Conservation (phyloP, 176 grass and related monocot genomes). For the Oryza coarctata region DNA sequence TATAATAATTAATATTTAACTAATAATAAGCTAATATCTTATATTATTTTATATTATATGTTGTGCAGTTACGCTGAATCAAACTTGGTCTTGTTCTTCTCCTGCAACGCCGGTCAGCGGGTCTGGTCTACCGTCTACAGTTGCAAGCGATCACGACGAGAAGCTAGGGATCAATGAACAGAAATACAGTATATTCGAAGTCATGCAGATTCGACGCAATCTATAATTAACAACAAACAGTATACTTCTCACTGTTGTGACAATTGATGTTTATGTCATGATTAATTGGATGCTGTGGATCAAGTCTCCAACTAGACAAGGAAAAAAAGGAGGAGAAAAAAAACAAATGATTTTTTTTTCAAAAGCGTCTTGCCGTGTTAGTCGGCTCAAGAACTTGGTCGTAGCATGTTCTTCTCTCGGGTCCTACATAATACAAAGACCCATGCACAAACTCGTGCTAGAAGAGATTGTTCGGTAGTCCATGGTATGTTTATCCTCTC, state of each 20-base stretch:
- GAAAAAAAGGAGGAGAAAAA: neutral
- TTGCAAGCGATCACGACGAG: neutral
- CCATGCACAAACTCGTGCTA: too few species aligned
- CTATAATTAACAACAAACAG: neutral
- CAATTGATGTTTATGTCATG: neutral
- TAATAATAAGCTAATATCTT: too few species aligned
- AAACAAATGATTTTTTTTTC: too few species aligned
- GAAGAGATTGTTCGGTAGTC: too few species aligned
- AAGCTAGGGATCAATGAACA: neutral
- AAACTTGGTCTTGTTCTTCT: too few species aligned
- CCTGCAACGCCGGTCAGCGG: too few species aligned
- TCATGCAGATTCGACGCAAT: neutral
- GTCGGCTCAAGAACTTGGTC: too few species aligned
- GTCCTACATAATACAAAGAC: neutral
- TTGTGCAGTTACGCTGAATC: too few species aligned
- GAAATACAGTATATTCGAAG: neutral
- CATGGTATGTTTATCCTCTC: too few species aligned
- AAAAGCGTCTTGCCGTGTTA: neutral
- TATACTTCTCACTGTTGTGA: neutral
- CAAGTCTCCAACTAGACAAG: neutral
- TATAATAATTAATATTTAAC: too few species aligned
- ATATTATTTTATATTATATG: too few species aligned
- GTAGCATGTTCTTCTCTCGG: neutral
- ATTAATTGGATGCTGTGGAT: neutral
- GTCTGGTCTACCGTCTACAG: too few species aligned